Conservation (phyloP, 2,329 filamentous ascomycete genomes). For the Colletotrichum echinochloae region DNA sequence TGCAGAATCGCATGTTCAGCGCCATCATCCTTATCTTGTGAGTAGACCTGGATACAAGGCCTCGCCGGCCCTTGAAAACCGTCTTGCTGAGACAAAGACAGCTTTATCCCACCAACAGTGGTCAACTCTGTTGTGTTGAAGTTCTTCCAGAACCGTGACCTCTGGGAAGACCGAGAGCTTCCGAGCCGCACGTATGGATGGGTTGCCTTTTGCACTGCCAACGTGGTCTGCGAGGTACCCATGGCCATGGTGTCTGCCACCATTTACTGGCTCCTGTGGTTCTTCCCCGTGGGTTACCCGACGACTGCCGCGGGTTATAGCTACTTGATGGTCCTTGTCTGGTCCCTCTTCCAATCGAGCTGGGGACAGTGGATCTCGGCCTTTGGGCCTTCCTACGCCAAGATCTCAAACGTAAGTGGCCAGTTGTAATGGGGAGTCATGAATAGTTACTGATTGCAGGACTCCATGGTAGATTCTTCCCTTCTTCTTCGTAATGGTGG, state of each 20-base stretch:
- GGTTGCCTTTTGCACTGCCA: conserved; percentile 80
- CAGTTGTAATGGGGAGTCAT: accelerated
- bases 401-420: conserved; percentile 73
- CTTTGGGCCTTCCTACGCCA: conserved; percentile 82
- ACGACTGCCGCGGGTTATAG: conserved; percentile 77
- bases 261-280: conserved; percentile 82
- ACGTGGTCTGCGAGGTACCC: conserved; percentile 79
- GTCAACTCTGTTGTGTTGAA: conserved; percentile 82
- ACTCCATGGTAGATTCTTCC: conserved; percentile 65
- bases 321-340: conserved; percentile 82
- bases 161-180: conserved; percentile 81
- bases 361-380: conserved; percentile 91
- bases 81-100: neutral
- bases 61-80: neutral
- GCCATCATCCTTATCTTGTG: conserved; percentile 68
- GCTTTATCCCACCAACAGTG: conserved; percentile 74
- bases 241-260: conserved; percentile 72
- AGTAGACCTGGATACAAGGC: neutral
- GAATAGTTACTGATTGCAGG: neutral
- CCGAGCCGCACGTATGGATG: conserved; percentile 82
- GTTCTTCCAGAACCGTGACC: conserved; percentile 77
- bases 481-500: conserved; percentile 85
- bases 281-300: conserved; percentile 79
- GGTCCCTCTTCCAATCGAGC: conserved; percentile 79
- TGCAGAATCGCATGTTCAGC: conserved; percentile 85